Percentiles rank a stretch among this genome's conserved stretches.
phyloP scores from a whole-genome alignment of 2,329 filamentous ascomycete species.

The Apiospora saccharicola region DNA sequence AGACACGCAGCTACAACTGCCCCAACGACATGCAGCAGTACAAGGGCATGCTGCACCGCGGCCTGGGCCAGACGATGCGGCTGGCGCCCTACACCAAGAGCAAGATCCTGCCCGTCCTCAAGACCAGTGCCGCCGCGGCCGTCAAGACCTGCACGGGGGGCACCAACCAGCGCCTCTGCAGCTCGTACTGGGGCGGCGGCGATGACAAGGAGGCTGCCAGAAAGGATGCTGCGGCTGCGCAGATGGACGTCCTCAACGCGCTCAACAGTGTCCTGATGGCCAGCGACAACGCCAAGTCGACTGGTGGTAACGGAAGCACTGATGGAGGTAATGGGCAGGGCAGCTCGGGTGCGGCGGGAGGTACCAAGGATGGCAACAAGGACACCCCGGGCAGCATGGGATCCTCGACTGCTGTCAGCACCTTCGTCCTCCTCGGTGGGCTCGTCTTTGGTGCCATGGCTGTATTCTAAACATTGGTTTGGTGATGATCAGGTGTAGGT shows the following conservation, averaged over 20 bases:
- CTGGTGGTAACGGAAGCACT: neutral
- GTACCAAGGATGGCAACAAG: neutral
- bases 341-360: neutral
- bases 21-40: conserved; percentile 63
- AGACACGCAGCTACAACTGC: conserved; percentile 51
- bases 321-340: neutral
- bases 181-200: conserved; percentile 54
- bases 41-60: conserved; percentile 65
- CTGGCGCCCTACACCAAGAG: conserved; percentile 46
- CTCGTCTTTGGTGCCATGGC: neutral
- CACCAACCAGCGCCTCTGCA: conserved; percentile 52
- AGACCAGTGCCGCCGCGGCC: conserved; percentile 48
- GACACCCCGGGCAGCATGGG: neutral
- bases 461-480: neutral
- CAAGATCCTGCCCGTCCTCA: conserved; percentile 46
- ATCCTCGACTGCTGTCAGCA: neutral
- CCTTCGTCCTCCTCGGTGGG: neutral
- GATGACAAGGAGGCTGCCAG: neutral
- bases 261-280: conserved; percentile 1
- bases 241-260: conserved; percentile 56
- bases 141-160: conserved; percentile 42
- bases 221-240: conserved; percentile 47
- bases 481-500: too few relatives aligned
- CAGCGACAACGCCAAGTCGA: neutral
- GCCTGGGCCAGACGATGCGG: conserved; percentile 49